Base-by-base conservation (phyloP, 2,329 filamentous ascomycete species). In the Bipolaris sorokiniana region DNA sequence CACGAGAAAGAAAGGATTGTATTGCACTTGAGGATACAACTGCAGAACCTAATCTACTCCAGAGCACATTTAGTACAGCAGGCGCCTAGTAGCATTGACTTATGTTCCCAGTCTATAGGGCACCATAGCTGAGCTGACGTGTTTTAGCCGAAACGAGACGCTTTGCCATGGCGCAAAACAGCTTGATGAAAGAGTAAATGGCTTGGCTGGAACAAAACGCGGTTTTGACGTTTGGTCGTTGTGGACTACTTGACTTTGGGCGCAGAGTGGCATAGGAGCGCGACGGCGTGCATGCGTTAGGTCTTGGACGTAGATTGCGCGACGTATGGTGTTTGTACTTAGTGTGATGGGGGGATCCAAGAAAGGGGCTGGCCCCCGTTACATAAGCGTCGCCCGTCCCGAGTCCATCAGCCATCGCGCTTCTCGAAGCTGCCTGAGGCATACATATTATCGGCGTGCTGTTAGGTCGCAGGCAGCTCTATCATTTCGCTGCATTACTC, bases 161-260 rank as follows among this genome's bases (percentile, higher is more conserved):
- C 46, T 48, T 48, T 38, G 46, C 46, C 33, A 46, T 46, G 44
- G 44, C 44, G 44, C 44, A 46, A 46, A 46, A 46, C 15, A 46
- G 26, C 44, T 46, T 34, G 16, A 37, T 37, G 33, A 26, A 48
- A 48, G 46, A 22, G 46, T 31, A 6, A 37, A 38, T 38, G 46
- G 46, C 46, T 48, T 48, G 46, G 46, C 46, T 48, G 33, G 46
- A 48, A 48, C 46, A 48, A 48, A 48, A 23, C 11, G 23, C 11
- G 46, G 46, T 48, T 38, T 48, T 10, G 33, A 48, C 46, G 20
- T 48, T 48, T 37, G 20, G 16, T n/a, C 18, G 10, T n/a, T 48
- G 18, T 37, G 5, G 31, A 37, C 45, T 28, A 18, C 22, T 37
- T 22, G 31, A 23, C 31, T 48, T 16, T 31, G 36, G 31, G 45